These are phyloP conservation scores for Acanthochlamys bracteata DNA, from an alignment of 106 monocot species.

Conservation along the genomic window DNA sequence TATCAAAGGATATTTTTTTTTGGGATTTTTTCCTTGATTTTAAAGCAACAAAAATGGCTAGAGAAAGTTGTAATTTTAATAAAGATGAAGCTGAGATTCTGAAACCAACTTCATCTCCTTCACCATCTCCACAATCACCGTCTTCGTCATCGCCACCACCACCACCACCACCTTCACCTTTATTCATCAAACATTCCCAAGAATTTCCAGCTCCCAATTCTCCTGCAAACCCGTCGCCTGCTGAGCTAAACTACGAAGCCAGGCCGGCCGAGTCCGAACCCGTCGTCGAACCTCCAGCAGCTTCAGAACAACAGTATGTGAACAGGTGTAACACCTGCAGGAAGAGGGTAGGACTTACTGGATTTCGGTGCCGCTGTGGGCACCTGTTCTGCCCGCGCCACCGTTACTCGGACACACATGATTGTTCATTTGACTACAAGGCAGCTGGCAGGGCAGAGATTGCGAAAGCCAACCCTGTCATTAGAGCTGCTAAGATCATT, in stretches of 20 bases:
- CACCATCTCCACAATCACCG: not conserved
- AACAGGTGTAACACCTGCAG: conserved; percentile 16
- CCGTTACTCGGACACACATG: conserved; percentile 21
- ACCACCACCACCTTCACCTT: not conserved
- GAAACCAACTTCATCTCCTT: conserved; percentile 1
- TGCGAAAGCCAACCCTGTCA: conserved; percentile 13
- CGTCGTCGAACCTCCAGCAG: no score
- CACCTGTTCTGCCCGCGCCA: conserved; percentile 18
- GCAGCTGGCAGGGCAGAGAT: conserved; percentile 20
- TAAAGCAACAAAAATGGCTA: not conserved
- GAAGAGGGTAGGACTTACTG: conserved; percentile 19
- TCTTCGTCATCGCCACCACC: not conserved
- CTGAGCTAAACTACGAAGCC: not conserved
- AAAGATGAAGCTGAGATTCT: conserved; percentile 15
- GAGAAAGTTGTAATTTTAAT: conserved; percentile 12
- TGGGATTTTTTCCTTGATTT: not conserved
- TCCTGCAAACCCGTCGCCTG: not conserved
- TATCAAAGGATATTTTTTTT: not conserved
- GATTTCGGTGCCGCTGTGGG: conserved; percentile 24
- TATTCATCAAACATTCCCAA: conserved; percentile 4
- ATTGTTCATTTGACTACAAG: conserved; percentile 25
- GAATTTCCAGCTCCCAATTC: not conserved
- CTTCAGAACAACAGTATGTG: not conserved
- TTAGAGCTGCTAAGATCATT: conserved; percentile 19
- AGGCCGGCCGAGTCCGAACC: not conserved